These are phyloP conservation scores for Pseudogymnoascus destructans DNA, from an alignment of 2,329 filamentous ascomycete species.

Conservation along the genomic window DNA sequence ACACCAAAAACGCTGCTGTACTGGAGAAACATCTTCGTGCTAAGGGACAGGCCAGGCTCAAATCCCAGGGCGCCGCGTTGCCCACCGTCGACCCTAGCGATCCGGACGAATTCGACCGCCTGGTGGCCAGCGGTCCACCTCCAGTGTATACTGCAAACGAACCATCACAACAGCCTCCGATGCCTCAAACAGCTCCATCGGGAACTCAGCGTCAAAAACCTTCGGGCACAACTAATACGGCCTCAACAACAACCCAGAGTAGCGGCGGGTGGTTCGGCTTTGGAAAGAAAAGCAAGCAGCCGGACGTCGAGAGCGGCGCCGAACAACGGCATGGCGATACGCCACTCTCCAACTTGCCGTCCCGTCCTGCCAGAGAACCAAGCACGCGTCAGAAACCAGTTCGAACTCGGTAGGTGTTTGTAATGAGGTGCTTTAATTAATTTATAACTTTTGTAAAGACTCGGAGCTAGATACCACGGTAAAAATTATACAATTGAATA, in stretches of 20 bases:
- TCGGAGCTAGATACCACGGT: neutral
- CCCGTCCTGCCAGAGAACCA: neutral
- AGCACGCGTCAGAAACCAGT: neutral
- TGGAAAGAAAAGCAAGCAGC: conserved; percentile 24
- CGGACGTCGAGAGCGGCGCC: conserved; percentile 19
- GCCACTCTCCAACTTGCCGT: neutral
- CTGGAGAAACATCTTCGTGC: conserved; percentile 55
- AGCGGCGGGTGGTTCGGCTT: conserved; percentile 24
- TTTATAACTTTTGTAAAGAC: conserved; percentile 1
- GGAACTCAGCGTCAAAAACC: conserved; percentile 7
- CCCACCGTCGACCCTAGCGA: conserved; percentile 40
- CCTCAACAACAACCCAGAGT: conserved; percentile 10
- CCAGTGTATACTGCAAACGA: conserved; percentile 20
- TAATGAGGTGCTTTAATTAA: neutral
- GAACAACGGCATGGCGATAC: neutral
- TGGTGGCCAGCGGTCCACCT: conserved; percentile 19
- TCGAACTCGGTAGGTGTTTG: neutral
- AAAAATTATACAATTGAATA: conserved; percentile 3
- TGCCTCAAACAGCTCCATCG: conserved; percentile 12
- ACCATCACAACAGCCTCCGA: conserved; percentile 12
- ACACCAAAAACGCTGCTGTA: conserved; percentile 58
- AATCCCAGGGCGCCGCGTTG: conserved; percentile 33
- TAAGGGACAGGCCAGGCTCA: conserved; percentile 47
- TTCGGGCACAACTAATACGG: conserved; percentile 10
- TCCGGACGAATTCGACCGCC: conserved; percentile 37